These are phyloP conservation scores for Gymnopilus dilepis DNA, from an alignment of 768 basidiomycete genomes.

Conservation along the genomic window DNA sequence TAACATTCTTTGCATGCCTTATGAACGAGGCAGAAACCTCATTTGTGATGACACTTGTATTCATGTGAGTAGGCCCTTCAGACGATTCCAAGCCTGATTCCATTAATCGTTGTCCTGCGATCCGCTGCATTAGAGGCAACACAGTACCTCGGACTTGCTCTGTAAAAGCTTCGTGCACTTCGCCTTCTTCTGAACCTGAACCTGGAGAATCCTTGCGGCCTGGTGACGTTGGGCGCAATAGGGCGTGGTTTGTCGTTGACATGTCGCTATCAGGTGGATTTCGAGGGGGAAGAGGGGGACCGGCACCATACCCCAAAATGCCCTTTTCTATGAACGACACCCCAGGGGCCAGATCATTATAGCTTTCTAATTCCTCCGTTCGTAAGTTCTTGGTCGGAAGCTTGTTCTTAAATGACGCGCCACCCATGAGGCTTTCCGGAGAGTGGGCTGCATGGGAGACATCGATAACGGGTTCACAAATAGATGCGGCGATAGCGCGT, in stretches of 20 bases:
- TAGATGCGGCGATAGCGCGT: background rate
- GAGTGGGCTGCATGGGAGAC: background rate
- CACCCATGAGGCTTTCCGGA: too few species aligned
- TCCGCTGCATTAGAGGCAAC: conserved; percentile 24
- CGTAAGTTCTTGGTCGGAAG: background rate
- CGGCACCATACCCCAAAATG: background rate
- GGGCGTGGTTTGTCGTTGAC: background rate
- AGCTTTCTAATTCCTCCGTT: background rate
- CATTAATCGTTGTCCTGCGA: conserved; percentile 15
- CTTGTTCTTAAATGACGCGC: background rate
- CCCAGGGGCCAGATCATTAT: background rate
- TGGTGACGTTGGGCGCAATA: background rate
- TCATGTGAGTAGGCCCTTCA: conserved; percentile 1
- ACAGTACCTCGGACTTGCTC: conserved; percentile 23
- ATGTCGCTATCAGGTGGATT: background rate
- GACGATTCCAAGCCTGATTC: conserved; percentile 3
- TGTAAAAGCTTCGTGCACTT: conserved; percentile 7
- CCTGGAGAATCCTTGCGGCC: background rate
- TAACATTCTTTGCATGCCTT: conserved; percentile 22
- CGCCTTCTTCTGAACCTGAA: conserved; percentile 16
- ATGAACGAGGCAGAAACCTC: conserved; percentile 30
- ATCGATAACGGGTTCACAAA: background rate
- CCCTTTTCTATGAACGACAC: background rate
- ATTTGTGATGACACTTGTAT: conserved; percentile 30
- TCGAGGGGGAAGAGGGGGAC: background rate